Percentiles rank a stretch among this genome's conserved stretches.
Conservation (phyloP, 371 early-diverging fungal species). For the Mucor saturninus region DNA sequence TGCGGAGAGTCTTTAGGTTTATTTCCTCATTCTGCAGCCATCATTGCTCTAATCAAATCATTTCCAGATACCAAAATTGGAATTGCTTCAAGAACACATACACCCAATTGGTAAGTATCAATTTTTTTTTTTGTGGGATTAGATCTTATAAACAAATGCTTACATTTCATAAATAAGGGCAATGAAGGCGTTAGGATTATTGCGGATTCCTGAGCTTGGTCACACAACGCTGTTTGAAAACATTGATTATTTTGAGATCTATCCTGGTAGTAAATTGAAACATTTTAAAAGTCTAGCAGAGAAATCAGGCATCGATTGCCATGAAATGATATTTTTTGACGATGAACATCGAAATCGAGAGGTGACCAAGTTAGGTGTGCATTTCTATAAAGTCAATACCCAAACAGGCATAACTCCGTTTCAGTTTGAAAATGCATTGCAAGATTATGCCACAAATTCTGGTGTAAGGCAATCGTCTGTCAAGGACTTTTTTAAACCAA, state of each 20-base stretch:
- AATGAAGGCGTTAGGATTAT: constrained; percentile 25
- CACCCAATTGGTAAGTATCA: constrained; percentile 53
- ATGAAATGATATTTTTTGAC: constrained; percentile 65
- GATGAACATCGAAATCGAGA: constrained; percentile 56
- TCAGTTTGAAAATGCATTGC: constrained; percentile 35
- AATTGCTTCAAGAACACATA: constrained; percentile 53
- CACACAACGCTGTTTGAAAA: constrained; percentile 30
- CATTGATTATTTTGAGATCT: constrained; percentile 49
- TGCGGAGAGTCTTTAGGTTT: constrained; percentile 33
- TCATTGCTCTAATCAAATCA: constrained; percentile 43
- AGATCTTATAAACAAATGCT: too few relatives aligned
- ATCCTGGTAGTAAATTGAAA: constrained; percentile 46
- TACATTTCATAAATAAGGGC: constrained; percentile 26
- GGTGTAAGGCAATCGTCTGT: constrained; percentile 30
- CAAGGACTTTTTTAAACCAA: constrained; percentile 13
- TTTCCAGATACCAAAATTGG: constrained; percentile 48
- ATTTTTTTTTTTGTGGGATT: neutral
- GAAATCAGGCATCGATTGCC: constrained; percentile 44
- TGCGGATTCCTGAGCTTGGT: constrained; percentile 33
- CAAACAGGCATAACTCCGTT: constrained; percentile 40
- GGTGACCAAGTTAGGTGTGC: constrained; percentile 43
- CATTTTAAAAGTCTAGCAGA: constrained; percentile 48
- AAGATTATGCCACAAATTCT: constrained; percentile 30
- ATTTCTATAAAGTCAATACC: constrained; percentile 35
- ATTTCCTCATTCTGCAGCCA: constrained; percentile 40